Percentiles rank a stretch among this genome's conserved stretches.
phyloP scores from a whole-genome alignment of 305 asterid species.

The Rubia balearica region DNA sequence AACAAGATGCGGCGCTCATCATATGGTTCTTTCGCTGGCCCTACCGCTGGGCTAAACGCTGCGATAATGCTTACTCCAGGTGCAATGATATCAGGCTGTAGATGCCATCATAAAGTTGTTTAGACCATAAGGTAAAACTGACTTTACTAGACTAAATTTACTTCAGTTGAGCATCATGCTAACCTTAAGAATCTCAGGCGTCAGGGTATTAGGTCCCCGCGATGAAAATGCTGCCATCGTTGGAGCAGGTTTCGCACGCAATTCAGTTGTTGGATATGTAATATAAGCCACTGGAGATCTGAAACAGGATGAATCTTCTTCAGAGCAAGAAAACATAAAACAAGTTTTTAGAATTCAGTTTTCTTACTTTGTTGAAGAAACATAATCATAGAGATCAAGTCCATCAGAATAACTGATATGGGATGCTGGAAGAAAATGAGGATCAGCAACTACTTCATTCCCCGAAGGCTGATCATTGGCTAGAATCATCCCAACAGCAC shows the following conservation, averaged over 20 bases:
- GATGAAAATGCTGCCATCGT: constrained; percentile 95
- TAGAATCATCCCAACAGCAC: constrained; percentile 85
- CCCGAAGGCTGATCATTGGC: constrained; percentile 64
- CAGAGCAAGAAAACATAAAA: neutral
- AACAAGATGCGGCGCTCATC: constrained; percentile 51
- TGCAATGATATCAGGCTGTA: constrained; percentile 91
- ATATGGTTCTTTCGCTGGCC: constrained; percentile 54
- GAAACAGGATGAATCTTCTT: constrained; percentile 5
- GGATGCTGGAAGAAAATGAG: constrained; percentile 84
- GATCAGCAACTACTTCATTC: constrained; percentile 74
- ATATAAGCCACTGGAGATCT: constrained; percentile 58
- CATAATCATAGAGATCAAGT: constrained; percentile 40
- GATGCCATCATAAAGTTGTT: neutral
- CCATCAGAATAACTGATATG: constrained; percentile 76
- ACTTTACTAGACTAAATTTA: neutral
- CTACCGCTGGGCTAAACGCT: constrained; percentile 62
- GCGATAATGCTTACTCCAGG: constrained; percentile 92
- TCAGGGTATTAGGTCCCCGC: constrained; percentile 60
- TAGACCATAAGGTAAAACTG: neutral
- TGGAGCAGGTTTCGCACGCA: constrained; percentile 80
- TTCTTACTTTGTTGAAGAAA: constrained; percentile 52
- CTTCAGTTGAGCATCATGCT: neutral
- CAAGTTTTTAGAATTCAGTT: neutral
- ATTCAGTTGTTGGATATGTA: constrained; percentile 42
- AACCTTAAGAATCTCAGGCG: constrained; percentile 86